phyloP scores from a whole-genome alignment of 345 rosid species.

The Mercurialis annua region DNA sequence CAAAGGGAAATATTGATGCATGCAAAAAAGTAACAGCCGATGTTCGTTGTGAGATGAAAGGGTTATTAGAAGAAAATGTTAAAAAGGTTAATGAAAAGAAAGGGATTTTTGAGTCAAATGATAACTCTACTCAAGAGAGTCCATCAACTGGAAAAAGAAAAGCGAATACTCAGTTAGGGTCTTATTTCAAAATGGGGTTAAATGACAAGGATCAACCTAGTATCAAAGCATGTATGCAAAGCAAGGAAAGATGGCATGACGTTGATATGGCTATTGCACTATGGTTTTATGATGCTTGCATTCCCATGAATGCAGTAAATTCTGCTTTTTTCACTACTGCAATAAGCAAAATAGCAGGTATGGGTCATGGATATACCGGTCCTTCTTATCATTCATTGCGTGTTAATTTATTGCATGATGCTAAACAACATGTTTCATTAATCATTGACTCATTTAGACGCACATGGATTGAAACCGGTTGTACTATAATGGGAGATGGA shows the following conservation, averaged over 20 bases:
- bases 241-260: neutral
- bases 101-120: neutral
- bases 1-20: neutral
- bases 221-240: neutral
- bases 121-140: neutral
- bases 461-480: neutral
- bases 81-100: neutral
- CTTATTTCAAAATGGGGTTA: neutral
- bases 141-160: neutral
- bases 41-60: neutral
- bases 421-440: neutral
- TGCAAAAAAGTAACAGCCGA: neutral
- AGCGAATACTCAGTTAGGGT: neutral
- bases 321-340: too few relatives aligned
- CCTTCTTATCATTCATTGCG: too few relatives aligned
- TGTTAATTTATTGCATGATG: neutral
- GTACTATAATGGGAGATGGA: slow-evolving; percentile 1
- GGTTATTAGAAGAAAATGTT: neutral
- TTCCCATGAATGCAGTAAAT: too few relatives aligned
- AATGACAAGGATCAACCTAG: neutral
- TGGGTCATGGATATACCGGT: neutral
- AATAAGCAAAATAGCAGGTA: too few relatives aligned
- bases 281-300: slow-evolving; percentile 3
- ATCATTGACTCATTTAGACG: neutral
- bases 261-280: neutral